These are phyloP conservation scores for Kodamaea sagamina DNA, from an alignment of 805 yeast genomes.

Conservation along the genomic window DNA sequence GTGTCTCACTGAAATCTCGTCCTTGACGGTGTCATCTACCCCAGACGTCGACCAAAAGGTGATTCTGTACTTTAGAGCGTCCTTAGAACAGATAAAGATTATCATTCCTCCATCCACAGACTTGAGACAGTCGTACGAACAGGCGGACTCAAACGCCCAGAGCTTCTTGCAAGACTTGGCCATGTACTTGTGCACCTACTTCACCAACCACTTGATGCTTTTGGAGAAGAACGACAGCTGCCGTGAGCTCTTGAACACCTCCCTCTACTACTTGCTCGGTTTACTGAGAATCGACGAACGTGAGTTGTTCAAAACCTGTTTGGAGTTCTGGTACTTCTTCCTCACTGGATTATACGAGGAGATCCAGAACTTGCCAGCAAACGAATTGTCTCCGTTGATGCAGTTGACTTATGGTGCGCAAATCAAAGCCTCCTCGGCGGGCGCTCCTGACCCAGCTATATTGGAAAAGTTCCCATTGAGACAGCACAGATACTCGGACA, in stretches of 20 bases:
- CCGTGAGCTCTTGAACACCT: constrained; percentile 61
- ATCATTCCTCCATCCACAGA: constrained; percentile 76
- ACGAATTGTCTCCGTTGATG: constrained; percentile 72
- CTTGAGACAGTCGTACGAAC: constrained; percentile 67
- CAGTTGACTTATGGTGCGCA: constrained; percentile 55
- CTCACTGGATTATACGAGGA: constrained; percentile 84
- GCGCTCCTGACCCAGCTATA: constrained; percentile 83
- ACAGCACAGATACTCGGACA: constrained; percentile 76
- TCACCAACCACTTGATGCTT: constrained; percentile 68
- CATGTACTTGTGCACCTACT: constrained; percentile 83
- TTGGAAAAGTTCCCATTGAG: constrained; percentile 80
- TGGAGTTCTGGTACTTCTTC: constrained; percentile 90
- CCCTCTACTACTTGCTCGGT: constrained; percentile 80
- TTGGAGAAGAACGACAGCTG: constrained; percentile 58
- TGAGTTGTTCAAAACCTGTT: constrained; percentile 90
- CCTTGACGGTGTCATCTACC: constrained; percentile 64
- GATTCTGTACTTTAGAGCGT: constrained; percentile 64
- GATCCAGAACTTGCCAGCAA: constrained; percentile 75
- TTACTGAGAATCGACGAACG: constrained; percentile 91
- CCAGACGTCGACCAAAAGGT: constrained; percentile 57
- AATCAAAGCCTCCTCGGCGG: constrained; percentile 55
- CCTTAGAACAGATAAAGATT: constrained; percentile 68
- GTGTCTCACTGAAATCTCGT: constrained; percentile 89
- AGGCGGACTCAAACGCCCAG: constrained; percentile 82
- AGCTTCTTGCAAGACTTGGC: constrained; percentile 94